Percentiles rank a stretch among this genome's conserved stretches.
Evolutionary conservation across 139 green algal genomes (phyloP).

Genomic region (Chlamydomonas sp.): DNA sequence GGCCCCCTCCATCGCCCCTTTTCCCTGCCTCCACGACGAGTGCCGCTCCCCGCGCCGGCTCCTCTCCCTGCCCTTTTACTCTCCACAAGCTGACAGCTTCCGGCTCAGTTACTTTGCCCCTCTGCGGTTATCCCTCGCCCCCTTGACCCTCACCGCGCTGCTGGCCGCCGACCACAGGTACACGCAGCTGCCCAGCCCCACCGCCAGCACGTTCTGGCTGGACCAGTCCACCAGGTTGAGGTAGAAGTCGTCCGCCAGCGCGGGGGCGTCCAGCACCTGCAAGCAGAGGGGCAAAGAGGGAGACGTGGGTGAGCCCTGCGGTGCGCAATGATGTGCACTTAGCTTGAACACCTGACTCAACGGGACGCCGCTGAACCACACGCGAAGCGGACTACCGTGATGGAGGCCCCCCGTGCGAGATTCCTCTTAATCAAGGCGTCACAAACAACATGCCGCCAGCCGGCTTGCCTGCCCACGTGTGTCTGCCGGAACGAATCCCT

Average conservation of each 20-base stretch:
- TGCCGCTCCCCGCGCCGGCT: too few species aligned
- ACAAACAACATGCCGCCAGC: too few species aligned
- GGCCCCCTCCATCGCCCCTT: too few species aligned
- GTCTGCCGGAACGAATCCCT: neutral
- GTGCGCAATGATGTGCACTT: neutral
- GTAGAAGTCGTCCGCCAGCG: constrained; percentile 97
- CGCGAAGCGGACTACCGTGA: neutral
- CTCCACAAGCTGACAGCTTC: too few species aligned
- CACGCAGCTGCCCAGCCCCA: constrained; percentile 91
- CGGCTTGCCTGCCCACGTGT: too few species aligned
- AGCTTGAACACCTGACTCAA: neutral
- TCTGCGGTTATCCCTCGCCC: neutral
- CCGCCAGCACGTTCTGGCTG: constrained; percentile 91
- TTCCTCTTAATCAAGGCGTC: too few species aligned
- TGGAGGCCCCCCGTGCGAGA: too few species aligned
- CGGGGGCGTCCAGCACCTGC: constrained; percentile 77
- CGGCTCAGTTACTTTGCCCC: neutral
- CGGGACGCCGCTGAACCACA: neutral
- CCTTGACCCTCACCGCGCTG: constrained; percentile 73
- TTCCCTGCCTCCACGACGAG: too few species aligned
- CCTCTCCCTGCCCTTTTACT: neutral
- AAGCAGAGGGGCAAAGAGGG: neutral
- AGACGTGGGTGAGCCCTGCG: neutral
- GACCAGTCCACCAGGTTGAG: constrained; percentile 99
- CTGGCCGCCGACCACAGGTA: constrained; percentile 97